These are phyloP conservation scores for Calonectria hongkongensis DNA, from an alignment of 2,329 filamentous ascomycete species.

Conservation along the genomic window DNA sequence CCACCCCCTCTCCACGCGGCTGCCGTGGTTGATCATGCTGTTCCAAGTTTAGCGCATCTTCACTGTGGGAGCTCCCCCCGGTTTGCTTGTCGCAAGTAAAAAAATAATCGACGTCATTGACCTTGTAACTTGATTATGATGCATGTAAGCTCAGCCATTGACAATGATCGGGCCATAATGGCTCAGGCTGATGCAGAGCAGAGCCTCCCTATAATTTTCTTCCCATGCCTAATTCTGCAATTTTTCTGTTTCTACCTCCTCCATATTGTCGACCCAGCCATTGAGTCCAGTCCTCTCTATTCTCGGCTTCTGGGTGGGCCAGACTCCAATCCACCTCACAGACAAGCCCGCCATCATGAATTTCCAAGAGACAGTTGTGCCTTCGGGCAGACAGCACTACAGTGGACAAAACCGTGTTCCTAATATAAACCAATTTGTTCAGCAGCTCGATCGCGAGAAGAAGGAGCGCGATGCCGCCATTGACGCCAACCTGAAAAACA, in stretches of 20 bases:
- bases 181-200: background rate
- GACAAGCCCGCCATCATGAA: conserved; percentile 58
- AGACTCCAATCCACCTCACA: conserved; percentile 24
- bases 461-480: conserved; percentile 82
- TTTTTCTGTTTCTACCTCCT: background rate
- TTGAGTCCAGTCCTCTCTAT: background rate
- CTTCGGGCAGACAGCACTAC: conserved; percentile 80
- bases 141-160: conserved; percentile 44
- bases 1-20: conserved; percentile 13
- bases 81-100: conserved; percentile 36
- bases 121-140: conserved; percentile 42
- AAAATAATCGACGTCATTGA: conserved; percentile 52
- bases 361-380: conserved; percentile 63
- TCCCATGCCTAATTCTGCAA: background rate
- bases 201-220: background rate
- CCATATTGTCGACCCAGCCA: background rate
- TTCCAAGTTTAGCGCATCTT: conserved; percentile 23
- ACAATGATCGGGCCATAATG: conserved; percentile 3
- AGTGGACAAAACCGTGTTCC: conserved; percentile 89
- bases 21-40: conserved; percentile 22
- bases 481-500: conserved; percentile 72
- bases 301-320: conserved; percentile 15
- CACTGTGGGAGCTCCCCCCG: conserved; percentile 20
- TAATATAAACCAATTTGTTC: conserved; percentile 89
- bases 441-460: conserved; percentile 87